These are phyloP conservation scores for Claviceps fusiformis DNA, from an alignment of 2,329 filamentous ascomycete species.

Conservation along the genomic window DNA sequence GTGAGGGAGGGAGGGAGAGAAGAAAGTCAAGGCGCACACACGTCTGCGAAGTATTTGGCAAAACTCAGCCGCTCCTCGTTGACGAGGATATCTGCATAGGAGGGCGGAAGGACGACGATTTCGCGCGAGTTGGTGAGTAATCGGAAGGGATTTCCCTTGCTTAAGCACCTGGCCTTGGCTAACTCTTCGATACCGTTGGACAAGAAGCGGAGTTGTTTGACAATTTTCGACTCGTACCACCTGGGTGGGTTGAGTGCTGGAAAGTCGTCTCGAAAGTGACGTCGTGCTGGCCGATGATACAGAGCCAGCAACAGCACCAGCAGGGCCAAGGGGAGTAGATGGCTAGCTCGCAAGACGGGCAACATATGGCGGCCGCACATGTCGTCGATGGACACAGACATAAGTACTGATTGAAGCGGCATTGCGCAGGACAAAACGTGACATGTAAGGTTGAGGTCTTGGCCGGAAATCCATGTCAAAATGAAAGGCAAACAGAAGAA, in stretches of 20 bases:
- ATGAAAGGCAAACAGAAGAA: not conserved
- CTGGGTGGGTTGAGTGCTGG: conserved; percentile 3
- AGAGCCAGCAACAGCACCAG: conserved; percentile 28
- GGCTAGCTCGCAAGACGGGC: conserved; percentile 6
- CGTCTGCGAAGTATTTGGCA: conserved; percentile 6
- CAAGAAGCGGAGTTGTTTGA: conserved; percentile 4
- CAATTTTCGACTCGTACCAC: conserved; percentile 5
- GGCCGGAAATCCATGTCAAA: not conserved
- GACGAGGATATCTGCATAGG: conserved; percentile 4
- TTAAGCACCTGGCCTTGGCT: conserved; percentile 2
- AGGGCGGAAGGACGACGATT: conserved; percentile 6
- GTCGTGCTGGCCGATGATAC: not conserved
- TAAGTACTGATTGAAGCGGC: not conserved
- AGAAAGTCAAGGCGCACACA: not conserved
- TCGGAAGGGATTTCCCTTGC: conserved; percentile 3
- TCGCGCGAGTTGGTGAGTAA: conserved; percentile 7
- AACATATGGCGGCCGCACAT: not conserved
- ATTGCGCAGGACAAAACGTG: not conserved
- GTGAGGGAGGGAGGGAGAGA: no score
- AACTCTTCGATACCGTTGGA: conserved; percentile 5
- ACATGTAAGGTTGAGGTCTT: not conserved
- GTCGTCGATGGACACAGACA: not conserved
- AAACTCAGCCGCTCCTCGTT: conserved; percentile 5
- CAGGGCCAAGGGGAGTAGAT: conserved; percentile 35
- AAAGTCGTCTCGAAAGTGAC: not conserved